Conservation (phyloP, 257 asterid genomes). For the Solanum virginianum region DNA sequence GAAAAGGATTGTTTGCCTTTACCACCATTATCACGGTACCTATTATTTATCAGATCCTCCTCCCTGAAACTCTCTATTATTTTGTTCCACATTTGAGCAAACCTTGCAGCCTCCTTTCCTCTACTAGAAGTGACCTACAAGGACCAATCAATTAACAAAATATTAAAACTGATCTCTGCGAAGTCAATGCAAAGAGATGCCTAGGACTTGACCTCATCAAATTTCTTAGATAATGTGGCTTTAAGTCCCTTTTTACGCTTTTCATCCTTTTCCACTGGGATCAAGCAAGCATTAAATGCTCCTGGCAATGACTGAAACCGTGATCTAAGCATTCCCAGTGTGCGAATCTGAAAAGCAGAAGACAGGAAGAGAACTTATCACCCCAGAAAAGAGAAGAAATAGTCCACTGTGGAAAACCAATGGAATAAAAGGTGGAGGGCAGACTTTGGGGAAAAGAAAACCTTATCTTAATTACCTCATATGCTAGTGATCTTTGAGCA, state of each 20-base stretch:
- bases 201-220: slow-evolving; percentile 41
- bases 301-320: slow-evolving; percentile 85
- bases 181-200: background rate
- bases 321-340: slow-evolving; percentile 89
- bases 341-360: slow-evolving; percentile 59
- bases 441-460: background rate
- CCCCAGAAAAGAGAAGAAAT: background rate
- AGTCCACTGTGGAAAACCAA: background rate
- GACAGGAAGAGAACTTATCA: slow-evolving; percentile 1
- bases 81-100: slow-evolving; percentile 98
- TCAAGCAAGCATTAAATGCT: slow-evolving; percentile 74
- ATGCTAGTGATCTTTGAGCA: background rate
- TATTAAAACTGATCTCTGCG: background rate
- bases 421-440: background rate
- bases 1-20: background rate
- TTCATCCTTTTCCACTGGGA: slow-evolving; percentile 58
- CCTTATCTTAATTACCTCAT: background rate
- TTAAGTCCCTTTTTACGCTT: slow-evolving; percentile 63
- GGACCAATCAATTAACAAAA: slow-evolving; percentile 7
- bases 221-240: slow-evolving; percentile 69
- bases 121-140: slow-evolving; percentile 64
- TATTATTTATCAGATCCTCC: slow-evolving; percentile 81
- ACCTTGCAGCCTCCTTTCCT: slow-evolving; percentile 74
- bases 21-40: slow-evolving; percentile 18
- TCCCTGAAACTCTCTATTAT: slow-evolving; percentile 94